Base-by-base conservation (phyloP, 345 rosid genomes). In the Corchorus capsularis region DNA sequence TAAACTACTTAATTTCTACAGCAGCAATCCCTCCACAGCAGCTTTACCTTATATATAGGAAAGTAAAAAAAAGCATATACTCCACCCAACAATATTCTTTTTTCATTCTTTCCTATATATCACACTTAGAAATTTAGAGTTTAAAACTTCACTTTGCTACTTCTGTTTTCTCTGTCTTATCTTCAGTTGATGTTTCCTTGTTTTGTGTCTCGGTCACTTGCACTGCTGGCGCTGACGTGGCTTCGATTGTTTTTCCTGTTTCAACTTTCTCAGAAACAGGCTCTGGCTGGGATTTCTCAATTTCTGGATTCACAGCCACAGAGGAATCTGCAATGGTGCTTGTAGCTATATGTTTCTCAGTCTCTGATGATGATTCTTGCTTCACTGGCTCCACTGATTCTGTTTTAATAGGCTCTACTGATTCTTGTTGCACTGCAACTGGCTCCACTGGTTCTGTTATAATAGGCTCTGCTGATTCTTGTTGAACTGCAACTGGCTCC, bases 111-210 rank as follows among this genome's bases (percentile, higher is more conserved):
- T 46, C 55, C 39, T 54, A 37, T 54, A 37, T 56, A 37, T 71
- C 74, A 54, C 74, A 71, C 63, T 55, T 71, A 34, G 0, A 55
- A 53, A 53, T 71, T 67, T 46, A 46, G 12, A 53, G 34, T 15
- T 55, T 16, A 37, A 39, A 39, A 71, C 64, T 57, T 72, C 35
- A 72, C 54, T 57, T 72, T 39, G 47, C 75, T 57, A 41, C 39
- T 57, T 57, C 19, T 43, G 4, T 46, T 47, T 57, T 17, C 10
- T 32, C 66, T 27, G 41, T 12, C 68, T 45, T 39, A 8, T 17
- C 27, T 1, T 64, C 69, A 4, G 14, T 6, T 16, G 50, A 45
- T 19, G 70, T 66, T 45, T 43, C 61, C 57, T 53, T 53, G 57
- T 17, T 53, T 53, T 53, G 57, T 53, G 57, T 53, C 57, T 53